Base-by-base conservation (phyloP, 2,329 filamentous ascomycete species). In the Fonsecaea nubica region DNA sequence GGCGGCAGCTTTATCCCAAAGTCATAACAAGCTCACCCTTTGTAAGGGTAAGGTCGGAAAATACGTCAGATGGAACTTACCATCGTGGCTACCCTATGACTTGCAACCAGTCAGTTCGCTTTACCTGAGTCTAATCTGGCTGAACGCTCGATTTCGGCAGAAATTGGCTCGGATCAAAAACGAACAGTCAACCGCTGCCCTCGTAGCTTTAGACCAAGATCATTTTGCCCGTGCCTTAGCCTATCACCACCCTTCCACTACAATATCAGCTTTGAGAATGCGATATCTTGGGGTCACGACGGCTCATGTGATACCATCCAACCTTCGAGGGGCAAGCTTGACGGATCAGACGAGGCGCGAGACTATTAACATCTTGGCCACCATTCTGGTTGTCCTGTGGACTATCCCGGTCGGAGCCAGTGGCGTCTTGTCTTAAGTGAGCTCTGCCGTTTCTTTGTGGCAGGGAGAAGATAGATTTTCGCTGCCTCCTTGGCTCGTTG, bases 361-460 rank as follows among this genome's bases (percentile, higher is more conserved):
- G 13, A 12, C 35, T 13, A 52, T 62, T 36, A 35, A 36, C 25
- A 8, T 55, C 36, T 8, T 40, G 45, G 25, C 40, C 18, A 13
- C 36, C 4, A 35, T 36, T 33, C 13, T 56, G 60, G 55, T 55
- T 32, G n/a, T 42, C 21, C 30, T 56, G 25, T 62, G 60, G 60
- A 56, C 60, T 25, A 30, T 62, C 25, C 60, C 60, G 15, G 53
- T 62, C 35, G 60, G 45, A 9, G 45, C 45, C 18, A 40, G n/a
- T 9, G 60, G 60, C 21, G 32, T 25, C 35, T 36, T 62, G 21
- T 62, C 60, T 55, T 48, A 62, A 35, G 13, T 62, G 15, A 56
- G 30, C 38, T 25, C 35, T 40, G 15, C 40, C 4, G 32, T 62
- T 15, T 52, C 53, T 25, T 18, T 62, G 10, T 25, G 53, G 10